Conservation (phyloP, 345 rosid species). For the Rhodomyrtus tomentosa region DNA sequence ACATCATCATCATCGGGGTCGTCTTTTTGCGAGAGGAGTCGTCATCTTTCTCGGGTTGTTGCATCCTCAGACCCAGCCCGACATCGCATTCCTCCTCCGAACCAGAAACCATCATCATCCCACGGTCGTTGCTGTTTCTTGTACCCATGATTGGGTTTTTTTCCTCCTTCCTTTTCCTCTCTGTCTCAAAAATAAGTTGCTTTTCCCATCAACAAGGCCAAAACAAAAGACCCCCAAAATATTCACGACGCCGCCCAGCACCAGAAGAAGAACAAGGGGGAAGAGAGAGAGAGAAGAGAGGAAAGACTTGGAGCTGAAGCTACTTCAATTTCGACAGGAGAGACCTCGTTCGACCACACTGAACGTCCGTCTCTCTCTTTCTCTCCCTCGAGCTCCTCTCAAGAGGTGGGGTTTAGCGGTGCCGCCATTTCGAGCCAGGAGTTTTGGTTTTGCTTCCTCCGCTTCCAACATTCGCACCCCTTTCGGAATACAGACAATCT, state of each 20-base stretch:
- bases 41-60: background rate
- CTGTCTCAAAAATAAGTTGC: background rate
- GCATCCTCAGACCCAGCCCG: slow-evolving; percentile 3
- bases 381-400: background rate
- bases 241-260: background rate
- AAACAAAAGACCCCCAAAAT: background rate
- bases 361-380: background rate
- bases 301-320: background rate
- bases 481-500: slow-evolving; percentile 47
- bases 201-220: background rate
- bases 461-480: slow-evolving; percentile 70
- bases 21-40: background rate
- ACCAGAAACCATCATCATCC: background rate
- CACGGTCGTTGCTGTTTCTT: background rate
- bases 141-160: background rate
- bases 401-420: background rate
- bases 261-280: background rate
- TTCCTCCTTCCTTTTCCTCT: background rate
- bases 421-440: background rate
- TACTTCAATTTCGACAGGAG: background rate
- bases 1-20: background rate
- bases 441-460: slow-evolving; percentile 48
- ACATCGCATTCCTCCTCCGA: background rate
- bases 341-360: background rate
- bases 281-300: background rate